Conservation (phyloP, 768 basidiomycete genomes). For the Boletus speciosus region DNA sequence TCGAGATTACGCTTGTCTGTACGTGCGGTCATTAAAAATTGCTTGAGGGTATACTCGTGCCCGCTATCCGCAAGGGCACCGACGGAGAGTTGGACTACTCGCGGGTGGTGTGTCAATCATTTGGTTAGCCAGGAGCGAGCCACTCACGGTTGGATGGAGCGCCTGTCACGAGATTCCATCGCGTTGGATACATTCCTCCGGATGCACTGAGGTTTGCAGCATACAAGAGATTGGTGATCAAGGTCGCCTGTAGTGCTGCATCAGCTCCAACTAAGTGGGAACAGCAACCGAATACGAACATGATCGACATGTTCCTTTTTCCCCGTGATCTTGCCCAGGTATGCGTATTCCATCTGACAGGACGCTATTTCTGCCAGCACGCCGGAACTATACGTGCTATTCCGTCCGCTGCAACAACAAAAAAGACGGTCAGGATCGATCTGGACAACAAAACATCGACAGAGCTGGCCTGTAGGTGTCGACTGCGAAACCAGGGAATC, state of each 20-base stretch:
- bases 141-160: conserved; percentile 45
- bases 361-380: conserved; percentile 75
- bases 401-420: neutral
- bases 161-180: conserved; percentile 50
- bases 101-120: neutral
- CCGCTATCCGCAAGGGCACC: conserved; percentile 67
- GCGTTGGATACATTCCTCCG: conserved; percentile 61
- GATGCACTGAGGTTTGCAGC: conserved; percentile 42
- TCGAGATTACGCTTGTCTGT: conserved; percentile 58
- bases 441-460: neutral
- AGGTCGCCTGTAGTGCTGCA: conserved; percentile 39
- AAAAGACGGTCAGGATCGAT: neutral
- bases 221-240: conserved; percentile 46
- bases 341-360: conserved; percentile 80
- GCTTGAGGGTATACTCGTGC: conserved; percentile 76
- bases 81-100: conserved; percentile 46
- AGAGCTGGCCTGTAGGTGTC: conserved; percentile 54
- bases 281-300: conserved; percentile 35
- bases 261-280: neutral
- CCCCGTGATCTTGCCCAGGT: conserved; percentile 75
- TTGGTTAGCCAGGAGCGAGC: neutral
- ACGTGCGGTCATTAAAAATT: conserved; percentile 62
- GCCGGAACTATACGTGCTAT: conserved; percentile 21
- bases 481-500: conserved; percentile 67
- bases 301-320: conserved; percentile 58